Evolutionary conservation across 2,329 filamentous ascomycete genomes (phyloP).

Genomic region (Alternaria gaisen): DNA sequence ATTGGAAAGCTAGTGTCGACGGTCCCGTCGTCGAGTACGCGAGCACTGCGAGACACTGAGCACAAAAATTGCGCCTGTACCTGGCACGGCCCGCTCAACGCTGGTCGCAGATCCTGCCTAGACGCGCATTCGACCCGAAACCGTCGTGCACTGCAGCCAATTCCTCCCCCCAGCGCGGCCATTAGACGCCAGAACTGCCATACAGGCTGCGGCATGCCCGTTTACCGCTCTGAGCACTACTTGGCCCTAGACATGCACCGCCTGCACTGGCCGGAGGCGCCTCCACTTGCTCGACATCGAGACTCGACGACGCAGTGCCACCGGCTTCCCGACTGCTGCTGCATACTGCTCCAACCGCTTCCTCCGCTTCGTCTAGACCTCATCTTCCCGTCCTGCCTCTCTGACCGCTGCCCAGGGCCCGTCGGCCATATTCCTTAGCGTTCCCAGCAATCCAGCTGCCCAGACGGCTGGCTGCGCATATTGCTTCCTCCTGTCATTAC

Average conservation of each 20-base stretch:
- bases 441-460: not conserved
- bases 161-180: slow-evolving; percentile 9
- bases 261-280: not conserved
- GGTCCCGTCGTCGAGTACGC: slow-evolving; percentile 11
- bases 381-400: too few relatives aligned
- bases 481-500: slow-evolving; percentile 1
- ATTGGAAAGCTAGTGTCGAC: slow-evolving; percentile 1
- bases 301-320: not conserved
- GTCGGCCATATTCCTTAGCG: not conserved
- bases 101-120: slow-evolving; percentile 23
- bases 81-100: slow-evolving; percentile 23
- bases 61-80: slow-evolving; percentile 28
- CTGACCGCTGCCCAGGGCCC: not conserved
- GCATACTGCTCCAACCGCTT: not conserved
- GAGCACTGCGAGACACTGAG: not conserved
- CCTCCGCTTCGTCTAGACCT: not conserved
- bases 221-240: slow-evolving; percentile 8
- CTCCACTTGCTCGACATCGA: not conserved
- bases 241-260: not conserved
- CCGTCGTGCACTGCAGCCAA: slow-evolving; percentile 6
- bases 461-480: slow-evolving; percentile 2
- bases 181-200: slow-evolving; percentile 10
- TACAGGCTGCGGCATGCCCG: slow-evolving; percentile 17
- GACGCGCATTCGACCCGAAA: slow-evolving; percentile 9
- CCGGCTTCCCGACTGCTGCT: not conserved